Evolutionary conservation across 495 filamentous ascomycete species (phyloP).

Genomic region (Penicillium egyptiacum): DNA sequence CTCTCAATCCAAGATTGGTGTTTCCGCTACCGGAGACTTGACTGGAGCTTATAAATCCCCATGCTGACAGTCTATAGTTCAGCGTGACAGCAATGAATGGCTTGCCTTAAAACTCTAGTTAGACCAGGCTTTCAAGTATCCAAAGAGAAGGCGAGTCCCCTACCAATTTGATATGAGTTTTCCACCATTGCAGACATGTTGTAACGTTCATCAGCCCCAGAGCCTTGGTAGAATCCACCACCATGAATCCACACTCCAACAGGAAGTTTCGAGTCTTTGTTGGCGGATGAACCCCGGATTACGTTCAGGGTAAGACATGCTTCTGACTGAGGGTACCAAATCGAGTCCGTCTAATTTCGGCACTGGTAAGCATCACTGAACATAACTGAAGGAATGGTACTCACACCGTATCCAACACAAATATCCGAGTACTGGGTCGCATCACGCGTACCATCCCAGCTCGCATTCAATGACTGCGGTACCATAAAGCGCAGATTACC

Average conservation of each 20-base stretch:
- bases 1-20: slow-evolving; percentile 57
- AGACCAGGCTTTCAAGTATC: background rate
- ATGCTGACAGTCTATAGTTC: slow-evolving; percentile 57
- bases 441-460: slow-evolving; percentile 36
- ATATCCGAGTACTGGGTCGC: slow-evolving; percentile 52
- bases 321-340: slow-evolving; percentile 48
- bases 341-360: slow-evolving; percentile 36
- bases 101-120: slow-evolving; percentile 29
- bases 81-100: slow-evolving; percentile 63
- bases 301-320: slow-evolving; percentile 60
- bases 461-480: slow-evolving; percentile 46
- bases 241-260: slow-evolving; percentile 62
- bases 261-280: slow-evolving; percentile 36
- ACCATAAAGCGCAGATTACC: slow-evolving; percentile 49
- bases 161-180: slow-evolving; percentile 49
- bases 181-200: slow-evolving; percentile 56
- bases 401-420: slow-evolving; percentile 49
- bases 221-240: slow-evolving; percentile 56
- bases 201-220: slow-evolving; percentile 48
- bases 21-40: slow-evolving; percentile 41
- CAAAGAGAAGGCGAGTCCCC: background rate
- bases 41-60: slow-evolving; percentile 50
- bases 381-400: background rate
- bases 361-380: background rate
- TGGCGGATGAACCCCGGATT: slow-evolving; percentile 43